These are phyloP conservation scores for Stenocarpella maydis DNA, from an alignment of 2,329 filamentous ascomycete genomes.

Conservation along the genomic window DNA sequence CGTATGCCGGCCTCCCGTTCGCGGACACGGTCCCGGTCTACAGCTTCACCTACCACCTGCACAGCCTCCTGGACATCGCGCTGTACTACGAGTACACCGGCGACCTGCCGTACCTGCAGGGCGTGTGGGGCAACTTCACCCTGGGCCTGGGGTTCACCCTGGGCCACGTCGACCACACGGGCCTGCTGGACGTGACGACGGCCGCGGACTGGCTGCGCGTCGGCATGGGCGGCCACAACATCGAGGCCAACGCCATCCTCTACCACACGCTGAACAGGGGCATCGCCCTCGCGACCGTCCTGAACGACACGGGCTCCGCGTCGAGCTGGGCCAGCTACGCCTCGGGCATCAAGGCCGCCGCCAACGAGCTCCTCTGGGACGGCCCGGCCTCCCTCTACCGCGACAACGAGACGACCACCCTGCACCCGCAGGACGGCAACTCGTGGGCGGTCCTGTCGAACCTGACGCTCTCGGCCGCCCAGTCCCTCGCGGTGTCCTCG, in stretches of 20 bases:
- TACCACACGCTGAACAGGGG: conserved; percentile 60
- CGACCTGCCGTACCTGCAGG: conserved; percentile 55
- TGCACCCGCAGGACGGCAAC: conserved; percentile 37
- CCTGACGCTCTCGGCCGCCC: neutral
- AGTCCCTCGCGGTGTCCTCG: conserved; percentile 26
- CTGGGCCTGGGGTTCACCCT: conserved; percentile 52
- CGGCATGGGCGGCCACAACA: conserved; percentile 59
- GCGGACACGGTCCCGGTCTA: conserved; percentile 37
- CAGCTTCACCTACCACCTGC: conserved; percentile 66
- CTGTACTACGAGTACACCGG: conserved; percentile 65
- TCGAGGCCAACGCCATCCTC: conserved; percentile 60
- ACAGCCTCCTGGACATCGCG: conserved; percentile 65
- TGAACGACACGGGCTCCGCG: conserved; percentile 45
- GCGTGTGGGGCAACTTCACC: conserved; percentile 58
- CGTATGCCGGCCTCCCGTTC: conserved; percentile 58
- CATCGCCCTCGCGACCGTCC: conserved; percentile 54
- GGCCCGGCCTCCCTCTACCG: conserved; percentile 33
- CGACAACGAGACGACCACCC: conserved; percentile 36
- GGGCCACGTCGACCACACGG: conserved; percentile 46
- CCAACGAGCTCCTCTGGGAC: conserved; percentile 31
- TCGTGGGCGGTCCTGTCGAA: conserved; percentile 28
- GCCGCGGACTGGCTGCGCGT: conserved; percentile 59
- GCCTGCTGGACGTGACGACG: conserved; percentile 58
- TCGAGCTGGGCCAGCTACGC: conserved; percentile 11
- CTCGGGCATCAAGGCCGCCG: conserved; percentile 23